Evolutionary conservation across 2,329 filamentous ascomycete genomes (phyloP).

Genomic region (Remersonia thermophila): DNA sequence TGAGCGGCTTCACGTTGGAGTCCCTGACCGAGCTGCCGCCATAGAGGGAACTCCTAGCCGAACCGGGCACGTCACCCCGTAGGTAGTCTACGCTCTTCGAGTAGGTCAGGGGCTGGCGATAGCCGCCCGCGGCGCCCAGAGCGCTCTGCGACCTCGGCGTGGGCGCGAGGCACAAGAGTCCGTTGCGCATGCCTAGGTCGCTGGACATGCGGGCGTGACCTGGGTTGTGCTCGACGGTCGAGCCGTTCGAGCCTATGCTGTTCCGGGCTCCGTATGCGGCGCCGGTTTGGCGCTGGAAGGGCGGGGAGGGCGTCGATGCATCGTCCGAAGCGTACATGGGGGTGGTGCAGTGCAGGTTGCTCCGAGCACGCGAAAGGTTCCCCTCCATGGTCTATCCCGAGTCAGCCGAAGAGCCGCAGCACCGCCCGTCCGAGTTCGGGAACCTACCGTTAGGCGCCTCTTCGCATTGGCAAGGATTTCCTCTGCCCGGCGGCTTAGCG

Average conservation of each 20-base stretch:
- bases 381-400: constrained; percentile 72
- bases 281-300: constrained; percentile 30
- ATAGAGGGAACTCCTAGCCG: constrained; percentile 10
- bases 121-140: constrained; percentile 44
- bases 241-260: constrained; percentile 6
- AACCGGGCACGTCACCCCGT: constrained; percentile 22
- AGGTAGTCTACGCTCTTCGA: constrained; percentile 34
- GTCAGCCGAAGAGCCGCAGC: constrained; percentile 5
- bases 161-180: constrained; percentile 28
- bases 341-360: constrained; percentile 45
- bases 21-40: constrained; percentile 27
- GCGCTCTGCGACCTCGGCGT: constrained; percentile 53
- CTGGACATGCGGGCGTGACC: constrained; percentile 50
- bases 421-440: background rate
- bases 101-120: constrained; percentile 36
- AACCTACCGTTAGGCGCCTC: constrained; percentile 66
- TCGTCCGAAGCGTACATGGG: constrained; percentile 43
- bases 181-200: constrained; percentile 42
- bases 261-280: constrained; percentile 23
- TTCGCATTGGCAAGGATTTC: constrained; percentile 90
- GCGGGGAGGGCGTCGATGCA: constrained; percentile 39
- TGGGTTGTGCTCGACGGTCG: constrained; percentile 19
- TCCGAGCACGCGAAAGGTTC: constrained; percentile 69
- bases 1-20: constrained; percentile 37
- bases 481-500: constrained; percentile 72